These are phyloP conservation scores for Raffaelea arxii DNA, from an alignment of 2,329 filamentous ascomycete species.

Conservation along the genomic window DNA sequence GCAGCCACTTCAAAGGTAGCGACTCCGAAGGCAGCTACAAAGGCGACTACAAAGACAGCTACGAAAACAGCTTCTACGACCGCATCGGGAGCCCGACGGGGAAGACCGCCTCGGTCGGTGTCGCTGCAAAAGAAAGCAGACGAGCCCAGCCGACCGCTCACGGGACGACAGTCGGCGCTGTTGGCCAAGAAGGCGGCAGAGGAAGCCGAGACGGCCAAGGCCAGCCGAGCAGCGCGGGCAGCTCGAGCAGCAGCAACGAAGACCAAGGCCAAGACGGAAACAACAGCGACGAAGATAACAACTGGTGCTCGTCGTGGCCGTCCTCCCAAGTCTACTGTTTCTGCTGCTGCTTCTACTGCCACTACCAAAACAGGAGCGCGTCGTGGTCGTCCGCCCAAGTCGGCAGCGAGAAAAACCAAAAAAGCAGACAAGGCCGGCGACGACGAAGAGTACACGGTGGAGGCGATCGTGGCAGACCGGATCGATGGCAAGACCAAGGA, in stretches of 20 bases:
- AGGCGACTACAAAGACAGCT: background rate
- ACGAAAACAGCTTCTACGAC: background rate
- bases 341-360: no score
- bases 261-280: background rate
- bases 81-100: background rate
- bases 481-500: constrained; percentile 27
- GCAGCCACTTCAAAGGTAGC: no score
- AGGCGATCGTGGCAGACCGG: constrained; percentile 32
- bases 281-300: background rate
- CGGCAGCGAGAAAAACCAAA: constrained; percentile 3
- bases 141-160: constrained; percentile 2
- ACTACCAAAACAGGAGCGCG: no score
- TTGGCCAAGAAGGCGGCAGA: constrained; percentile 4
- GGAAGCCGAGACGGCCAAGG: background rate
- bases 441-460: constrained; percentile 33
- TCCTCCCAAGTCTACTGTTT: constrained; percentile 3
- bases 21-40: background rate
- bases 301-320: constrained; percentile 4
- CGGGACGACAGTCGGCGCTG: constrained; percentile 6
- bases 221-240: background rate
- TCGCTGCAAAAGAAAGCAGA: background rate
- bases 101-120: no score
- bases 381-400: constrained; percentile 10
- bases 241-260: background rate
- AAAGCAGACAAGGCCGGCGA: constrained; percentile 4